Percentiles rank a stretch among this genome's conserved stretches.
These are phyloP conservation scores for Penicillium sp. DNA, from an alignment of 2,329 filamentous ascomycete species.

Conservation along the genomic window DNA sequence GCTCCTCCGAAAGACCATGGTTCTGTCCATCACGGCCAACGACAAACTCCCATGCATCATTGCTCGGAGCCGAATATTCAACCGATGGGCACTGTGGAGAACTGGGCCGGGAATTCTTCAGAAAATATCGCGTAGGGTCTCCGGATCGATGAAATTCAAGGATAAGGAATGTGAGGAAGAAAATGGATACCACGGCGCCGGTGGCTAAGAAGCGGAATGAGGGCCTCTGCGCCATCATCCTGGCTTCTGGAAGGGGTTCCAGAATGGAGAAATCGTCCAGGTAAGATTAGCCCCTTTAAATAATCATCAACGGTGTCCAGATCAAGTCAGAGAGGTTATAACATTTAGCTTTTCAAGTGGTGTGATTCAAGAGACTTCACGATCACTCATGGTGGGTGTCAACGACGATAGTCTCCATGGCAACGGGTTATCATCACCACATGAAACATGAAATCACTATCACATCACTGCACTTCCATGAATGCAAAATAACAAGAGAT, in stretches of 20 bases:
- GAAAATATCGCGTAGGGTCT: slow-evolving; percentile 20
- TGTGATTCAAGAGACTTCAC: not conserved
- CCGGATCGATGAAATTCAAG: slow-evolving; percentile 16
- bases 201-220: slow-evolving; percentile 30
- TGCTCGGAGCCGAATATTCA: not conserved
- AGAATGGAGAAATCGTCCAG: not conserved
- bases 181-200: slow-evolving; percentile 27
- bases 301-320: no score
- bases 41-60: slow-evolving; percentile 34
- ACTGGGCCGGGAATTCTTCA: slow-evolving; percentile 16
- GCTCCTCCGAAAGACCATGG: slow-evolving; percentile 36
- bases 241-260: not conserved
- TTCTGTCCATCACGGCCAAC: slow-evolving; percentile 36
- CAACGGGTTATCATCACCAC: slow-evolving; percentile 16
- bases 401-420: slow-evolving; percentile 26
- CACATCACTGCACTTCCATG: not conserved
- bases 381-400: not conserved
- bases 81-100: slow-evolving; percentile 2
- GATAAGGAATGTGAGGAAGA: slow-evolving; percentile 30
- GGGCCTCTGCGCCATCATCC: slow-evolving; percentile 23
- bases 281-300: not conserved
- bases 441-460: no score
- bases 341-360: not conserved
- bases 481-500: not conserved
- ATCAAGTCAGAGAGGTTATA: not conserved